A percentile compares a stretch with the other conserved stretches of the same genome.
These are phyloP conservation scores for Pseudocercospora eumusae DNA, from an alignment of 2,329 filamentous ascomycete genomes.

Conservation along the genomic window DNA sequence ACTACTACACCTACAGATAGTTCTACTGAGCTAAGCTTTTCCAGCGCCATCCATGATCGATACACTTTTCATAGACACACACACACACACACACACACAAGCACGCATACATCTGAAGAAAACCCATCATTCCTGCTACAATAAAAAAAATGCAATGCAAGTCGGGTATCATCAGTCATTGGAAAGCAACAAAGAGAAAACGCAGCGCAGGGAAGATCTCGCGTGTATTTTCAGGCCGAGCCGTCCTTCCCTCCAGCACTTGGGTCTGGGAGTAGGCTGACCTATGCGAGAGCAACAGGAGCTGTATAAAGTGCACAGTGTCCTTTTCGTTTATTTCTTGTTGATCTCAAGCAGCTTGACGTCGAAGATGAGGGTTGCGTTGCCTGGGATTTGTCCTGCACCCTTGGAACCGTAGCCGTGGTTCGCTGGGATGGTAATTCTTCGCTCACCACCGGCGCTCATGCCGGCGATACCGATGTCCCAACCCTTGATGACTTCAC, in stretches of 20 bases:
- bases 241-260: conserved; percentile 44
- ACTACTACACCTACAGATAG: too few relatives aligned
- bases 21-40: neutral
- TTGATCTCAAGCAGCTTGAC: conserved; percentile 55
- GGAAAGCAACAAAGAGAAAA: conserved; percentile 13
- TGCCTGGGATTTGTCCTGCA: conserved; percentile 76
- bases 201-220: conserved; percentile 14
- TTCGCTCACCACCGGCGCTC: conserved; percentile 88
- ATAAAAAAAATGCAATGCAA: conserved; percentile 25
- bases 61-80: conserved; percentile 3
- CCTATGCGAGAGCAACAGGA: neutral
- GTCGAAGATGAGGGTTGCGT: conserved; percentile 91
- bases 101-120: conserved; percentile 3
- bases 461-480: conserved; percentile 93
- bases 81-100: neutral
- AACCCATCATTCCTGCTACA: conserved; percentile 33
- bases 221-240: neutral
- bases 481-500: conserved; percentile 99
- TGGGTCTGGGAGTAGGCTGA: conserved; percentile 39
- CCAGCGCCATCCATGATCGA: neutral
- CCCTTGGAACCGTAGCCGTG: conserved; percentile 85
- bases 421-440: conserved; percentile 82
- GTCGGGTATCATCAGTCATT: conserved; percentile 31
- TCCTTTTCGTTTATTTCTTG: conserved; percentile 23
- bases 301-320: neutral